Percentiles rank a stretch among this genome's conserved stretches.
These are phyloP conservation scores for Margaritispora aquatica DNA, from an alignment of 495 filamentous ascomycete species.

Conservation along the genomic window DNA sequence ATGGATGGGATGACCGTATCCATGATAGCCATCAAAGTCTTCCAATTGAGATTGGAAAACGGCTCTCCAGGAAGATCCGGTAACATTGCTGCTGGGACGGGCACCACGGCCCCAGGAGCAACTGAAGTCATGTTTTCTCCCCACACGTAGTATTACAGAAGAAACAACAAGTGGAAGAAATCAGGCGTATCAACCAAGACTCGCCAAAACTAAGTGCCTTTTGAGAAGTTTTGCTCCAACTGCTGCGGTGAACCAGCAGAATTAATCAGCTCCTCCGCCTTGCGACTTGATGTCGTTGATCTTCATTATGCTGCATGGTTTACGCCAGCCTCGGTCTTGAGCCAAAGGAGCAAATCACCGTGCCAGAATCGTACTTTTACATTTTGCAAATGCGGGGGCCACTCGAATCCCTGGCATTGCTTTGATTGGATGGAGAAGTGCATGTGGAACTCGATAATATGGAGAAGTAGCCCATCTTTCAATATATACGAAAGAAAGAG, in stretches of 20 bases:
- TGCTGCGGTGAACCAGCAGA: no score
- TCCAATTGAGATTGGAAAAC: constrained; percentile 49
- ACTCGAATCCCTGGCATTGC: neutral
- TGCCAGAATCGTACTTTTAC: neutral
- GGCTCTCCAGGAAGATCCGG: constrained; percentile 9
- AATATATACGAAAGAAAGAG: neutral
- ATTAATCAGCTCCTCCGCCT: no score
- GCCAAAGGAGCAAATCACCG: neutral
- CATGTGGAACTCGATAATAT: neutral
- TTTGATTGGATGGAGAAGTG: neutral
- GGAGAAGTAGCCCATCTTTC: neutral
- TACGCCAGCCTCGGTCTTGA: neutral
- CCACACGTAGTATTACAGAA: neutral
- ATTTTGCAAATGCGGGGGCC: neutral
- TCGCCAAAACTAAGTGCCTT: no score
- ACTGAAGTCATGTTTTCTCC: neutral
- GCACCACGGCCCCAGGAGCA: neutral
- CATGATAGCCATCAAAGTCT: constrained; percentile 45
- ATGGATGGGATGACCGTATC: constrained; percentile 51
- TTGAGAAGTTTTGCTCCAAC: no score
- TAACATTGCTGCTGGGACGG: constrained; percentile 2
- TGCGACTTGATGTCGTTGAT: neutral
- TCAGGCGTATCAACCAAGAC: no score
- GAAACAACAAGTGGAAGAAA: neutral
- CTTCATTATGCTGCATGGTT: neutral